Base-by-base conservation (phyloP, 805 yeast genomes). In the Yarrowia sp. region DNA sequence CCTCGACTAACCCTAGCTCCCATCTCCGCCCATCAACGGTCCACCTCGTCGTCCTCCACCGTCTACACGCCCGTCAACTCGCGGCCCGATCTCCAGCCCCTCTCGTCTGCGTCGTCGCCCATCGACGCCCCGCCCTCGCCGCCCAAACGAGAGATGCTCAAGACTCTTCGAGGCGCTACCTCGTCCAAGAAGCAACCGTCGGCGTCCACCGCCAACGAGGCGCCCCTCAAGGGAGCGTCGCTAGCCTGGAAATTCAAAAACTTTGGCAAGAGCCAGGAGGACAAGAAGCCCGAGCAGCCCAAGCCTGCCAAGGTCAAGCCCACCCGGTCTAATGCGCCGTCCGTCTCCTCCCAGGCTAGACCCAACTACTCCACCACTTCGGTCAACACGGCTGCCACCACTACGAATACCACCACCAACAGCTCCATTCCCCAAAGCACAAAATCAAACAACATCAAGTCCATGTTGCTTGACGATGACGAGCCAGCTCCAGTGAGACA, bases 101-200 rank as follows among this genome's bases (percentile, higher is more conserved):
- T 59, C 42, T 59, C 65, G 65, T 59, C 65, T 11, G 65, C 65
- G 50, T 59, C 65, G 8, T 59, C 65, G 42, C 65, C 65, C 16
- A 59, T 35, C 32, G 65, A 59, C 52, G 52, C 65, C 42, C 65
- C 65, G 26, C 67, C 56, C 40, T 63, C 67, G 40, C 65, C 69
- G 38, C 65, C 63, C 15, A 66, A 66, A 52, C 69, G 69, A n/a
- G 65, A 66, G 64, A 66, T 66, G 69, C 64, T 66, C 36, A 66
- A 52, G 69, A 66, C 69, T n/a, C 52, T 66, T n/a, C 32, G 69
- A 52, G 69, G 69, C 41, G 58, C 59, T 15, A 40, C 58, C 32
- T 41, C 65, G 43, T 63, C 67, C 48, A 63, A 63, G 40, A 63
- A 63, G 46, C 55, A 63, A 32, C 46, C 67, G 42, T 19, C 67